These are phyloP conservation scores for Limonium bicolor DNA, from an alignment of 148 eudicot genomes.

Conservation along the genomic window DNA sequence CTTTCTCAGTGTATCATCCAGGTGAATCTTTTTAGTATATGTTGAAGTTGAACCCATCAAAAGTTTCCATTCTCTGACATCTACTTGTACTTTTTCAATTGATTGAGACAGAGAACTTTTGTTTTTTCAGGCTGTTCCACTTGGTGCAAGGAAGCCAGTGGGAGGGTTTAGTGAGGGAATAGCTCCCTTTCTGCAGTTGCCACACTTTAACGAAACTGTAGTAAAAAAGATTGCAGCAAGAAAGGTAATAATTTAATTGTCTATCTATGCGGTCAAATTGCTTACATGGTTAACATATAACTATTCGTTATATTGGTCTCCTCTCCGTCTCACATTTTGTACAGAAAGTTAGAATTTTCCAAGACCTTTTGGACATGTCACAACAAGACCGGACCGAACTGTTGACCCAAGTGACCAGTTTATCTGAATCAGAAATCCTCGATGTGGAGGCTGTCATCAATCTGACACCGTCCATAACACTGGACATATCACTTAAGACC, in stretches of 20 bases:
- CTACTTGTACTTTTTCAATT: background rate
- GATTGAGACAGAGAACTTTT: background rate
- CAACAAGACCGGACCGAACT: background rate
- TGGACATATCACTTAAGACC: constrained; percentile 69
- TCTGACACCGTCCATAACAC: constrained; percentile 55
- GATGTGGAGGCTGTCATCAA: constrained; percentile 70
- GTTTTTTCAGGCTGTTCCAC: constrained; percentile 35
- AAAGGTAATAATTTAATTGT: constrained; percentile 17
- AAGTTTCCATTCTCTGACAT: background rate
- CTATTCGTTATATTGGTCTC: too few relatives aligned
- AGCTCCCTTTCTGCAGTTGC: constrained; percentile 53
- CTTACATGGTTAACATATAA: background rate
- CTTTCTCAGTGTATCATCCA: constrained; percentile 20
- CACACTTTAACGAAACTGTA: constrained; percentile 36
- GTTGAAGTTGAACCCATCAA: background rate
- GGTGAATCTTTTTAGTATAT: too few relatives aligned
- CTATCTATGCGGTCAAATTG: background rate
- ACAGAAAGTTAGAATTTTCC: background rate
- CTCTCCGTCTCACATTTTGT: background rate
- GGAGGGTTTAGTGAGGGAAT: constrained; percentile 33
- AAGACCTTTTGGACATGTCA: background rate
- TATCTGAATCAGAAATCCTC: constrained; percentile 31
- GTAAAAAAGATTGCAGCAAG: constrained; percentile 35
- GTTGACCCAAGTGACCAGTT: background rate
- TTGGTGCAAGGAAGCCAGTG: constrained; percentile 33